Conservation (phyloP, 2,329 filamentous ascomycete species). For the Gremmenia infestans region DNA sequence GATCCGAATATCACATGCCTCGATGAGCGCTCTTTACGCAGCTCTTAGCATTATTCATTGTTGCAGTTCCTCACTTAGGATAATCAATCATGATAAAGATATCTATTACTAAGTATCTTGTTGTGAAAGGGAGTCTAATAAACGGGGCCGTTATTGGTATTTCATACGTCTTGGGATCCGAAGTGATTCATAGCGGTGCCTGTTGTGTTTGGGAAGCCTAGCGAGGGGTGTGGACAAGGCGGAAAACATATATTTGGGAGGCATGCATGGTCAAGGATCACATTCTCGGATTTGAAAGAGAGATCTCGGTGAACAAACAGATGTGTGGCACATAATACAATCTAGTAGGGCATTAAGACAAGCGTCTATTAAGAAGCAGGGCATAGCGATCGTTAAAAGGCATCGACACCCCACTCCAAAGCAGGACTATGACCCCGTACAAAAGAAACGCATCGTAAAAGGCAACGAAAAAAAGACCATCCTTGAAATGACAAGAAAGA, state of each 20-base stretch:
- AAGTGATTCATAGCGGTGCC: no score
- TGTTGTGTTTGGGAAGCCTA: no score
- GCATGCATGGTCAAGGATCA: neutral
- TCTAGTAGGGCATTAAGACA: slow-evolving; percentile 9
- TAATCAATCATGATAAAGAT: no score
- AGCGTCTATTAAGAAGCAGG: slow-evolving; percentile 8
- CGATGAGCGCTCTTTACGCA: no score
- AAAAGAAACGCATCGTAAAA: slow-evolving; percentile 1
- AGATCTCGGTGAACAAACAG: neutral
- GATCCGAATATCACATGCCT: no score
- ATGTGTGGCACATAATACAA: slow-evolving; percentile 6
- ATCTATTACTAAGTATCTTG: no score
- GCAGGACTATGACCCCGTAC: slow-evolving; percentile 2
- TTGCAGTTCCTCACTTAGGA: no score
- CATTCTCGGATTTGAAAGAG: neutral
- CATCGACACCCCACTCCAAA: slow-evolving; percentile 6
- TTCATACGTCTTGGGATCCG: no score
- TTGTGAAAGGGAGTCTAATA: no score
- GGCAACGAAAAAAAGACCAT: slow-evolving; percentile 4
- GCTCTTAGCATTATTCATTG: no score
- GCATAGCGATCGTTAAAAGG: slow-evolving; percentile 6
- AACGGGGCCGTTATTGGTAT: no score
- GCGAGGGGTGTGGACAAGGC: no score
- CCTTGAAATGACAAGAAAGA: slow-evolving; percentile 8
- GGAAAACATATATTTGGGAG: neutral